These are phyloP conservation scores for Boletellus deceptivus DNA, from an alignment of 1,284 basidiomycete genomes.

Conservation along the genomic window DNA sequence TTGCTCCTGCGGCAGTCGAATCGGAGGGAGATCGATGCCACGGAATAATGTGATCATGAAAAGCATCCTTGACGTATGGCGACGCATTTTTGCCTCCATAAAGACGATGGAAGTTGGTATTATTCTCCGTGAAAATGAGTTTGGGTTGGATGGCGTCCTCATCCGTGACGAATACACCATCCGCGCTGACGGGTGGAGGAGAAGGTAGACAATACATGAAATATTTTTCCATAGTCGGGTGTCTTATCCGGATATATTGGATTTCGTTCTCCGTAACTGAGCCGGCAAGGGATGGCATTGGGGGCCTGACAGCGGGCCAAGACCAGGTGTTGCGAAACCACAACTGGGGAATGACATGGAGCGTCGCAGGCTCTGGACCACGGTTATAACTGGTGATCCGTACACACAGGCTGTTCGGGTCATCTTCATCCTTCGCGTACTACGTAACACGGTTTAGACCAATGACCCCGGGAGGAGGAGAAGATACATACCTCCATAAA, in stretches of 20 bases:
- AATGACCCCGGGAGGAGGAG: background rate
- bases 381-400: constrained; percentile 97
- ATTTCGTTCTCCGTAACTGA: constrained; percentile 51
- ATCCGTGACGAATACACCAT: constrained; percentile 57
- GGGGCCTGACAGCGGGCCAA: constrained; percentile 82
- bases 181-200: constrained; percentile 82
- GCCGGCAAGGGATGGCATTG: constrained; percentile 70
- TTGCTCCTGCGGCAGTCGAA: constrained; percentile 31
- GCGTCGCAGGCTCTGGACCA: constrained; percentile 91
- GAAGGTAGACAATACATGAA: constrained; percentile 90
- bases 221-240: constrained; percentile 72
- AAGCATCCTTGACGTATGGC: constrained; percentile 93
- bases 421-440: constrained; percentile 97
- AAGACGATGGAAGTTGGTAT: constrained; percentile 91
- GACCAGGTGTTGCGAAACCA: constrained; percentile 99
- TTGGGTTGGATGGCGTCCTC: constrained; percentile 75
- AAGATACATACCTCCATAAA: constrained; percentile 77
- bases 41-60: constrained; percentile 95
- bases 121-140: constrained; percentile 92
- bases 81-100: constrained; percentile 86
- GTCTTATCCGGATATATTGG: constrained; percentile 69
- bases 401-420: constrained; percentile 85
- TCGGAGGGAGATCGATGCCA: constrained; percentile 64
- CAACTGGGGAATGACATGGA: constrained; percentile 93
- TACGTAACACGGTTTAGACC: constrained; percentile 33